Percentiles rank a stretch among this genome's conserved stretches.
Evolutionary conservation across 1,284 basidiomycete species (phyloP).

Genomic region (Apiotrichum sp.): DNA sequence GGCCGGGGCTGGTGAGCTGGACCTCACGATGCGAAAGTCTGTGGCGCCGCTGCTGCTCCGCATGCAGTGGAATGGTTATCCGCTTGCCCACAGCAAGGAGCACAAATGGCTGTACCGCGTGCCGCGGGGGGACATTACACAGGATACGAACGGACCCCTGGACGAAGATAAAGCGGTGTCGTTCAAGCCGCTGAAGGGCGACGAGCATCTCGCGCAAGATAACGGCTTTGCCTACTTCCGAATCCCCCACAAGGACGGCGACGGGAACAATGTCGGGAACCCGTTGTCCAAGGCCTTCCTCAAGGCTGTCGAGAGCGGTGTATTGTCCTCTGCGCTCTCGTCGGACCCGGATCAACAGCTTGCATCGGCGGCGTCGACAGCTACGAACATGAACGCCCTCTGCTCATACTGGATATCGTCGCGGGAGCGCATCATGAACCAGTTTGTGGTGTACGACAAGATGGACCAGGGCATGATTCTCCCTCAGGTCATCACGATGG

Average conservation of each 20-base stretch:
- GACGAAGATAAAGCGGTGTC: constrained; percentile 20
- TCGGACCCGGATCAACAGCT: constrained; percentile 46
- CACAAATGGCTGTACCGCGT: constrained; percentile 91
- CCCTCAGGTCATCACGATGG: constrained; percentile 97
- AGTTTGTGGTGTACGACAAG: constrained; percentile 80
- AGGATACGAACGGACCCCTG: constrained; percentile 55
- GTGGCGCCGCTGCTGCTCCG: constrained; percentile 79
- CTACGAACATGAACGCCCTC: constrained; percentile 85
- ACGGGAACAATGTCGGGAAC: constrained; percentile 85
- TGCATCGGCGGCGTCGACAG: constrained; percentile 69
- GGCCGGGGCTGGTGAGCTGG: constrained; percentile 53
- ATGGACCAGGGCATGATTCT: constrained; percentile 74
- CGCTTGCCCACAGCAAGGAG: constrained; percentile 77
- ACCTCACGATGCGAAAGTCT: constrained; percentile 78
- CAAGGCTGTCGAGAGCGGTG: constrained; percentile 78
- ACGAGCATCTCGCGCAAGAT: constrained; percentile 8
- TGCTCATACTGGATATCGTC: constrained; percentile 98
- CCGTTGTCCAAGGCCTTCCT: constrained; percentile 87
- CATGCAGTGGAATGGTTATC: constrained; percentile 81
- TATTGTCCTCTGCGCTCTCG: constrained; percentile 54
- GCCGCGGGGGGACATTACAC: constrained; percentile 51
- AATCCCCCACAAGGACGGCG: constrained; percentile 92
- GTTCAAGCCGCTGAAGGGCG: constrained; percentile 16
- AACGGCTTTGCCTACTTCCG: constrained; percentile 62
- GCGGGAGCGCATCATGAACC: constrained; percentile 83